Conservation (phyloP, 352 stramenopile genomes). For the Phytophthora capsici region DNA sequence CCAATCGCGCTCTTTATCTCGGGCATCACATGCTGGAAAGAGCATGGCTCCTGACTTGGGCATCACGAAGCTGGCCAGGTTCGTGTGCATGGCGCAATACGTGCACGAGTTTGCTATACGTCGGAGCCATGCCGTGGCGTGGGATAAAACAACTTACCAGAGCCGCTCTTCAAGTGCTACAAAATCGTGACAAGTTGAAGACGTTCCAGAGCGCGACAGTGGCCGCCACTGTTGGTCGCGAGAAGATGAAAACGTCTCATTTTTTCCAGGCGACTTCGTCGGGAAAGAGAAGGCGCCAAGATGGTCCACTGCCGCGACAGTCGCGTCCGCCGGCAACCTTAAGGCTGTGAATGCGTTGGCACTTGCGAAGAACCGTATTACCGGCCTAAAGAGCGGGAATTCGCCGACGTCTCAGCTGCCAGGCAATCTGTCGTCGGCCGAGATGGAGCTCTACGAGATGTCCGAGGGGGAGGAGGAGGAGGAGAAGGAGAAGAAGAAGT, state of each 20-base stretch:
- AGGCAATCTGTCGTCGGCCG: constrained; percentile 45
- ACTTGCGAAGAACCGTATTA: constrained; percentile 69
- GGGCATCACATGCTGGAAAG: too few species aligned
- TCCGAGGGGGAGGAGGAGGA: too few species aligned
- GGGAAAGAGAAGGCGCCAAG: constrained; percentile 65
- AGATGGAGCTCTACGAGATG: constrained; percentile 84
- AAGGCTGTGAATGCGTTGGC: constrained; percentile 62
- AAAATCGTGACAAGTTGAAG: constrained; percentile 64
- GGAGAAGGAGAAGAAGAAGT: constrained; percentile 76
- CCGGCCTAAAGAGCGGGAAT: constrained; percentile 29
- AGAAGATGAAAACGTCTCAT: constrained; percentile 68
- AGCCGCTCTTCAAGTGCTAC: too few species aligned
- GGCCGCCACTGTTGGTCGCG: constrained; percentile 50
- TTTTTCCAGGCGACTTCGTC: constrained; percentile 60
- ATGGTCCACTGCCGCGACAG: constrained; percentile 47
- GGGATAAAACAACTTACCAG: too few species aligned
- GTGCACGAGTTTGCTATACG: too few species aligned
- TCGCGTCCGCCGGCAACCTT: constrained; percentile 52
- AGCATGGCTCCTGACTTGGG: too few species aligned
- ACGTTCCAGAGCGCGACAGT: constrained; percentile 64
- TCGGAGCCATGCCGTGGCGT: too few species aligned
- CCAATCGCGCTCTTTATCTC: too few species aligned
- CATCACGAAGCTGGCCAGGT: too few species aligned
- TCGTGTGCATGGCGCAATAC: too few species aligned
- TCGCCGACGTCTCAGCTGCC: constrained; percentile 34